These are phyloP conservation scores for Rhizopus arrhizus DNA, from an alignment of 371 early-diverging fungal genomes.

Conservation along the genomic window DNA sequence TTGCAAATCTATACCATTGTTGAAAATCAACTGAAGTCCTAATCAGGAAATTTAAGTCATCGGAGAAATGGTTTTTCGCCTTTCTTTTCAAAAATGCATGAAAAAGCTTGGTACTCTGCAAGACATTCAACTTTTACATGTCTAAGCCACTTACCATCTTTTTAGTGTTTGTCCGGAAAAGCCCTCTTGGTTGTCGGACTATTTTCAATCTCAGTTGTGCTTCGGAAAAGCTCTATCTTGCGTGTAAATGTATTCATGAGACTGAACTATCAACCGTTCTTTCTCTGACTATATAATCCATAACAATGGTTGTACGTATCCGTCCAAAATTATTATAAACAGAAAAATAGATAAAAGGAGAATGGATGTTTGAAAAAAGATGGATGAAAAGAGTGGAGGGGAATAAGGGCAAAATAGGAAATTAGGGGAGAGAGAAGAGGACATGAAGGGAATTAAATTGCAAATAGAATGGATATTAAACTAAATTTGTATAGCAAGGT, in stretches of 20 bases:
- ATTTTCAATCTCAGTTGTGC: constrained; percentile 1
- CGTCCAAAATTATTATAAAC: not conserved
- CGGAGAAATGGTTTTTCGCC: too few relatives aligned
- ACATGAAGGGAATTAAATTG: not conserved
- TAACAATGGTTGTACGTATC: constrained; percentile 37
- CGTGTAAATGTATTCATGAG: constrained; percentile 28
- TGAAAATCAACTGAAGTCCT: too few relatives aligned
- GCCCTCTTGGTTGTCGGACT: not conserved
- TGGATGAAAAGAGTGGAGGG: not conserved
- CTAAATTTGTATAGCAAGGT: constrained; percentile 40
- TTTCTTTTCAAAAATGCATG: too few relatives aligned
- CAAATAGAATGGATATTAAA: not conserved
- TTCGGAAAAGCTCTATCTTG: not conserved
- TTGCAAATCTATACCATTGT: too few relatives aligned
- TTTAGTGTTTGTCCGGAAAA: not conserved
- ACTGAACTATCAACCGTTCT: constrained; percentile 22
- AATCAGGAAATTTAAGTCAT: too few relatives aligned
- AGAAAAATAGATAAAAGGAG: constrained; percentile 3
- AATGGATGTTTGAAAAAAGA: constrained; percentile 3
- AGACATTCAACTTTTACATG: not conserved
- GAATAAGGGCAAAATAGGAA: not conserved
- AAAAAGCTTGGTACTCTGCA: not conserved
- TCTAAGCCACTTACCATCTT: not conserved
- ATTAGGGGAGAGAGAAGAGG: not conserved
- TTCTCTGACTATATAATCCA: constrained; percentile 40